Conservation (phyloP, 441 rosid genomes). For the Aquilaria agallochum region DNA sequence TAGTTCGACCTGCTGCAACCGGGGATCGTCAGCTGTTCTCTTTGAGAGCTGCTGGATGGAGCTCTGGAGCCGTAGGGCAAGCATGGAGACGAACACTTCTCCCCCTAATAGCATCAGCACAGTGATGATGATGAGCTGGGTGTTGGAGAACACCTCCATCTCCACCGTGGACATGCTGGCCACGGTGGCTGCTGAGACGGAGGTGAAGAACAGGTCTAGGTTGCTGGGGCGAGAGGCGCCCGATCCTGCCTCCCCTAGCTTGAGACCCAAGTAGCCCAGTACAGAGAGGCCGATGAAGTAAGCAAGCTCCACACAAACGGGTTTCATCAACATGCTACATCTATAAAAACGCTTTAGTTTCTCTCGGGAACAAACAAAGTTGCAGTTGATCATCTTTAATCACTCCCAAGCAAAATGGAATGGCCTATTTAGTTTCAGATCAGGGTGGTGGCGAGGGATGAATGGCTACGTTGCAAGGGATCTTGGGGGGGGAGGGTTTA, state of each 20-base stretch:
- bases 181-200: slow-evolving; percentile 51
- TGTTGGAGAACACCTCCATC: slow-evolving; percentile 50
- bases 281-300: slow-evolving; percentile 29
- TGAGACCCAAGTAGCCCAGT: slow-evolving; percentile 27
- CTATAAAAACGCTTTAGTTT: not conserved
- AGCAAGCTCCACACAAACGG: slow-evolving; percentile 28
- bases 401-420: not conserved
- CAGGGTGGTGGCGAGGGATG: no score
- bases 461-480: no score
- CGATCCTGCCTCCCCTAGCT: slow-evolving; percentile 16
- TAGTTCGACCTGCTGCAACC: not conserved
- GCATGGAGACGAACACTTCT: slow-evolving; percentile 33
- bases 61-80: slow-evolving; percentile 12
- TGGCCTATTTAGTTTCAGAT: no score
- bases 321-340: slow-evolving; percentile 1
- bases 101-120: slow-evolving; percentile 48
- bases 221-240: slow-evolving; percentile 12
- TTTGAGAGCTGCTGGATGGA: not conserved
- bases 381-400: not conserved
- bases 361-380: not conserved
- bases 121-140: slow-evolving; percentile 43
- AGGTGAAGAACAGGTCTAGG: slow-evolving; percentile 53
- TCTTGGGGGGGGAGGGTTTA: no score
- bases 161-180: slow-evolving; percentile 62
- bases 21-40: not conserved